Evolutionary conservation across 768 basidiomycete genomes (phyloP), one percentile per base, ranked within the genome.

Genomic region (Lentinus brumalis): DNA sequence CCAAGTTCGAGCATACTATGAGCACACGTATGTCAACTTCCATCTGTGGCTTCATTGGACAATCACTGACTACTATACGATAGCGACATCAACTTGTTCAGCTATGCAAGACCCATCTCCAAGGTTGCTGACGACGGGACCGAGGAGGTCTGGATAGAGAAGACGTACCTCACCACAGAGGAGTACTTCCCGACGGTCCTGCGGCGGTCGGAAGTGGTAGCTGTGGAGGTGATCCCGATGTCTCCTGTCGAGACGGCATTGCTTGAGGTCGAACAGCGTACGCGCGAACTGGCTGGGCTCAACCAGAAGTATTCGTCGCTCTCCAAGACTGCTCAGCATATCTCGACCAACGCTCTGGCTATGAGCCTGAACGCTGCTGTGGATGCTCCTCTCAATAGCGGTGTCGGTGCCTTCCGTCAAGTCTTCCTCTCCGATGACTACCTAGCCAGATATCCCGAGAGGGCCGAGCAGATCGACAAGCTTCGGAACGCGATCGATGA

Each of bases 141-240:
- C 31, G 88, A 91, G 70, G 90, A 92, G 71, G 73, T 82, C 1
- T 97, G 94, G 94, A 75, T 88, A 0, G 95, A 97, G 71, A 98
- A 96, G 77, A 93, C 91, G 0, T 87, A 84, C 67, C 89, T 85
- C 70, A 91, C 87, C 3, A 94, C 92, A 0, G 92, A 95, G 73
- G 91, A 94, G 66, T 81, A 85, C 4, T 95, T 96, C 76, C 96
- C 96, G 0, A 95, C 94, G 0, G 91, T 98, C 3, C 82, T 98
- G 40, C 86, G 91, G 35, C 85, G 96, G 26, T 94, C 93, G 1
- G 95, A 97, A 69, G 85, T 98, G 45, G 78, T 93, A 32, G 85
- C 83, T 40, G 74, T 86, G 46, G 83, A 87, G 46, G 76, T 88
- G 18, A 78, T 85, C 53, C 91, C 96, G 71, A 86, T 96, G 49